phyloP scores from a whole-genome alignment of 2,329 filamentous ascomycete genomes.

The Seiridium unicorne region DNA sequence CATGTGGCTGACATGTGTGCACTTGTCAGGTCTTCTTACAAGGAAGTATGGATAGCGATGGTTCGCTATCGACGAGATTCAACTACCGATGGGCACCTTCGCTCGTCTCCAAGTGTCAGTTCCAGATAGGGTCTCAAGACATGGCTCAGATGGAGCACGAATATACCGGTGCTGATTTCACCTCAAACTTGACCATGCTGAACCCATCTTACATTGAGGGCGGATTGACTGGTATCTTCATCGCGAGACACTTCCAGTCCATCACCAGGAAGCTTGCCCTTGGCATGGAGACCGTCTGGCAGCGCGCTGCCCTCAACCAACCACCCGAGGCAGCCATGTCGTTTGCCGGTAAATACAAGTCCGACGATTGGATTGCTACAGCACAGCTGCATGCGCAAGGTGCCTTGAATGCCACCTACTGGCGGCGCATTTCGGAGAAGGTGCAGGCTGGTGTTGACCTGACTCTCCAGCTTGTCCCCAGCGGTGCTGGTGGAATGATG shows the following conservation, averaged over 20 bases:
- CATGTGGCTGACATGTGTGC: background rate
- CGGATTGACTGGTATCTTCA: slow-evolving; percentile 89
- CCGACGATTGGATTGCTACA: slow-evolving; percentile 87
- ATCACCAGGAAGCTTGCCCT: slow-evolving; percentile 84
- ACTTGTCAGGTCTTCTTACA: slow-evolving; percentile 82
- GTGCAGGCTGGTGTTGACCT: slow-evolving; percentile 95
- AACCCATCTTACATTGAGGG: slow-evolving; percentile 95
- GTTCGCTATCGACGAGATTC: slow-evolving; percentile 80
- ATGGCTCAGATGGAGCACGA: slow-evolving; percentile 95
- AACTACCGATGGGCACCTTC: slow-evolving; percentile 86
- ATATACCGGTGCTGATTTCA: slow-evolving; percentile 91
- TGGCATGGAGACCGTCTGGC: slow-evolving; percentile 89
- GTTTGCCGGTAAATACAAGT: slow-evolving; percentile 90
- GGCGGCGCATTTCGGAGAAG: slow-evolving; percentile 88
- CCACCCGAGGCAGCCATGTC: slow-evolving; percentile 89
- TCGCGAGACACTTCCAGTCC: slow-evolving; percentile 93
- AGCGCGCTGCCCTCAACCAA: slow-evolving; percentile 78
- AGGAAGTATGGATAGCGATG: slow-evolving; percentile 92
- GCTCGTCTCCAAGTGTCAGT: slow-evolving; percentile 81
- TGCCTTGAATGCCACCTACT: slow-evolving; percentile 87
- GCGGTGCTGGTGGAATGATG: slow-evolving; percentile 72
- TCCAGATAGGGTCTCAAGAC: slow-evolving; percentile 80
- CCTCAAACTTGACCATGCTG: slow-evolving; percentile 85
- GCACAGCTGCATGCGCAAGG: slow-evolving; percentile 88
- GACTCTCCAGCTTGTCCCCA: slow-evolving; percentile 77